phyloP scores from a whole-genome alignment of 2,329 filamentous ascomycete species.

The Magnaporthiopsis rhizophila region DNA sequence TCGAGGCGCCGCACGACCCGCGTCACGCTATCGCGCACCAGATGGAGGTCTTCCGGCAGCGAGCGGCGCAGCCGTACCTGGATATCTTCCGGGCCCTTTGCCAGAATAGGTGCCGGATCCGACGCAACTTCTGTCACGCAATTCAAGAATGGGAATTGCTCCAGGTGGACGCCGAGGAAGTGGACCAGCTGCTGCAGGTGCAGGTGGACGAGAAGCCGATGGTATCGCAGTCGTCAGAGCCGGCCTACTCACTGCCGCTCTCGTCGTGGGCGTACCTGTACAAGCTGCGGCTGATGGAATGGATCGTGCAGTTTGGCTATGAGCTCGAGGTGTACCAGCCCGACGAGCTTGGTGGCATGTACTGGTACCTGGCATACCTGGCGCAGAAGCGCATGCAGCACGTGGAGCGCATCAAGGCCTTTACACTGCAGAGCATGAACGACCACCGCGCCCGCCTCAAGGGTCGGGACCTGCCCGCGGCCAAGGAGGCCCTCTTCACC shows the following conservation, averaged over 20 bases:
- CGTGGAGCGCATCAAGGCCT: slow-evolving; percentile 63
- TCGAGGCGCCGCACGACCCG: slow-evolving; percentile 67
- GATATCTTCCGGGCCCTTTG: slow-evolving; percentile 79
- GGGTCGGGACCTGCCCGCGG: slow-evolving; percentile 16
- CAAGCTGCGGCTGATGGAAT: slow-evolving; percentile 82
- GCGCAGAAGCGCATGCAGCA: slow-evolving; percentile 61
- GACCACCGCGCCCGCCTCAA: slow-evolving; percentile 19
- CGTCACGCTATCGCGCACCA: slow-evolving; percentile 63
- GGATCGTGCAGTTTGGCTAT: slow-evolving; percentile 85
- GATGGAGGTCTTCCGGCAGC: slow-evolving; percentile 62
- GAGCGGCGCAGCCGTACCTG: slow-evolving; percentile 63
- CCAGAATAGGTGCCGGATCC: slow-evolving; percentile 81
- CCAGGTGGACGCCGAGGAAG: slow-evolving; percentile 71
- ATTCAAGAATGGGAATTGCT: slow-evolving; percentile 77
- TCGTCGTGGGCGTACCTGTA: slow-evolving; percentile 86
- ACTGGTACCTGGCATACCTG: slow-evolving; percentile 78
- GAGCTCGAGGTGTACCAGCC: slow-evolving; percentile 84
- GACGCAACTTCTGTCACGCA: slow-evolving; percentile 81
- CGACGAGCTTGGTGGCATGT: slow-evolving; percentile 82
- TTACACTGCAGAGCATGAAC: slow-evolving; percentile 38
- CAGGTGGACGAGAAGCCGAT: slow-evolving; percentile 54
- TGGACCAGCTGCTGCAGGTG: slow-evolving; percentile 60
- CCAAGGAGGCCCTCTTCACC: slow-evolving; percentile 34
- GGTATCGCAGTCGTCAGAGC: slow-evolving; percentile 39
- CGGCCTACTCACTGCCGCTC: slow-evolving; percentile 61